Evolutionary conservation across 805 yeast genomes (phyloP).

Genomic region (Lipomyces kockii): DNA sequence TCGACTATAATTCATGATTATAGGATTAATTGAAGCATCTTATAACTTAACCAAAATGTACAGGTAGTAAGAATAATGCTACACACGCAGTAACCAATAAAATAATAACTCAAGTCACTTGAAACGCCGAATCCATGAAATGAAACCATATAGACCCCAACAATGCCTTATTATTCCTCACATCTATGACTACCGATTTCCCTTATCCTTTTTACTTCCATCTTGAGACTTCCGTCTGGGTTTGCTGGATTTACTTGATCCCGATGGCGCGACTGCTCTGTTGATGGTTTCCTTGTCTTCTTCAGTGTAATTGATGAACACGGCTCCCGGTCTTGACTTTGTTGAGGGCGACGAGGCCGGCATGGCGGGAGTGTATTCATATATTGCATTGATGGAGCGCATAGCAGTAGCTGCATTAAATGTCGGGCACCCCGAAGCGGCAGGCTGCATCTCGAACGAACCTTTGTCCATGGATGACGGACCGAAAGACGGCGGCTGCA

Average conservation of each 20-base stretch:
- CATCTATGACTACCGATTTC: background rate
- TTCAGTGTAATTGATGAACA: conserved; percentile 11
- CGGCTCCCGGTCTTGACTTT: background rate
- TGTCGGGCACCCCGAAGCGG: background rate
- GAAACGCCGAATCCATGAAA: background rate
- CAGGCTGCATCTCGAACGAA: background rate
- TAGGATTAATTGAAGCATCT: no score
- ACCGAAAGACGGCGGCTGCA: background rate
- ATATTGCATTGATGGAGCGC: background rate
- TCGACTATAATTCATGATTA: no score
- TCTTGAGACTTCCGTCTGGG: conserved; percentile 7
- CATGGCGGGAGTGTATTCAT: background rate
- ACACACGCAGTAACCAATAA: no score
- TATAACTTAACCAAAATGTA: no score
- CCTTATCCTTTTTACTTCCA: background rate
- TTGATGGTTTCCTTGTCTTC: conserved; percentile 9
- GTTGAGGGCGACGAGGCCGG: background rate
- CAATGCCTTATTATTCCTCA: background rate
- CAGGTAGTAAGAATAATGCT: no score
- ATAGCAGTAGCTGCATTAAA: background rate
- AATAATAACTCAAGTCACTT: no score
- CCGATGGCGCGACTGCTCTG: conserved; percentile 18
- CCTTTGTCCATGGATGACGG: background rate
- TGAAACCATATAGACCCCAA: background rate
- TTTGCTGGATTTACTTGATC: conserved; percentile 6